phyloP scores from a whole-genome alignment of 2,329 filamentous ascomycete species.

The Claviceps maximensis region DNA sequence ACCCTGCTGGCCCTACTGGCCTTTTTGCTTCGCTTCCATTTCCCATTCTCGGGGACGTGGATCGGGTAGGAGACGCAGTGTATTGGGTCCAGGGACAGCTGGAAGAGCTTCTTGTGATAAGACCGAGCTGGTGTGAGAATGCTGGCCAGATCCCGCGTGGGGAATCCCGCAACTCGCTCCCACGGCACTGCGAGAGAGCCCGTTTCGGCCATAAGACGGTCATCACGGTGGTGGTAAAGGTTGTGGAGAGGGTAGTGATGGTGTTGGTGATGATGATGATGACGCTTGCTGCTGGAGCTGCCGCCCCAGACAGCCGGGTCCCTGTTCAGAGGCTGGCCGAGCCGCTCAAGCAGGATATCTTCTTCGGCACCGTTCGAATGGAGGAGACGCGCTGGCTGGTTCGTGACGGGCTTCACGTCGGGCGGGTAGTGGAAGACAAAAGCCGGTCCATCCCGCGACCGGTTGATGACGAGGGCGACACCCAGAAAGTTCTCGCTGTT shows the following conservation, averaged over 20 bases:
- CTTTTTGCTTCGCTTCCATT: constrained; percentile 56
- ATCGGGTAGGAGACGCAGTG: constrained; percentile 74
- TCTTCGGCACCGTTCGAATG: constrained; percentile 25
- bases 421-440: constrained; percentile 85
- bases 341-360: constrained; percentile 35
- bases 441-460: constrained; percentile 64
- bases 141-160: constrained; percentile 65
- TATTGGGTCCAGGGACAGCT: constrained; percentile 67
- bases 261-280: constrained; percentile 22
- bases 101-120: constrained; percentile 72
- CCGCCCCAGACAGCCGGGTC: constrained; percentile 21
- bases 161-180: constrained; percentile 62
- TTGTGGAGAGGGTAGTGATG: constrained; percentile 26
- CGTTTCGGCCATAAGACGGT: constrained; percentile 40
- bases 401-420: constrained; percentile 27
- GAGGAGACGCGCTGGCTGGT: constrained; percentile 18
- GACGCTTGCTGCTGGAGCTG: constrained; percentile 31
- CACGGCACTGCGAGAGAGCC: constrained; percentile 49
- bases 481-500: constrained; percentile 48
- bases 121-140: constrained; percentile 62
- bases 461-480: constrained; percentile 59
- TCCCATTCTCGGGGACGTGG: constrained; percentile 65
- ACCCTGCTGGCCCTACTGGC: constrained; percentile 22
- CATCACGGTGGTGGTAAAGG: constrained; percentile 32
- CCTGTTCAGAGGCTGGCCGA: constrained; percentile 23